Evolutionary conservation across 1,284 basidiomycete genomes (phyloP).

Genomic region (Termitomyces sp.): DNA sequence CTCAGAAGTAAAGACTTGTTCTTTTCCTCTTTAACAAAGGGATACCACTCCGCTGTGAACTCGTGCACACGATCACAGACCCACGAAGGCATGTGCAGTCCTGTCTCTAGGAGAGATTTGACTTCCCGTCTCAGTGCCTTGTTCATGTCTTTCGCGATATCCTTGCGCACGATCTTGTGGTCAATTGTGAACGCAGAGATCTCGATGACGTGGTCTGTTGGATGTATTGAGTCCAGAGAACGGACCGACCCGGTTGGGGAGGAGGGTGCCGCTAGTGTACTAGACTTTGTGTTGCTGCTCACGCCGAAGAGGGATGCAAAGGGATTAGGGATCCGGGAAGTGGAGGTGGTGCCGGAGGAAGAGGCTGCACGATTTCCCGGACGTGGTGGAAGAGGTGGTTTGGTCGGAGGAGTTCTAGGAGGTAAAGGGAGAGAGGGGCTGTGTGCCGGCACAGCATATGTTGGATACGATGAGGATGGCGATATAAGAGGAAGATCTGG

Average conservation of each 20-base stretch:
- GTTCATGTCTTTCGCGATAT: slow-evolving; percentile 56
- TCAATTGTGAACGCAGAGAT: slow-evolving; percentile 57
- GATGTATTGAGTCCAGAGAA: slow-evolving; percentile 19
- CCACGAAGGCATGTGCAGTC: slow-evolving; percentile 46
- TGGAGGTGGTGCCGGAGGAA: slow-evolving; percentile 16
- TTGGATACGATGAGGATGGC: slow-evolving; percentile 45
- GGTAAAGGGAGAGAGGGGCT: slow-evolving; percentile 62
- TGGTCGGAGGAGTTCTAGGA: slow-evolving; percentile 39
- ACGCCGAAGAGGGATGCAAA: slow-evolving; percentile 64
- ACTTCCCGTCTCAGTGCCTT: slow-evolving; percentile 56
- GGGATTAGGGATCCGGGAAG: slow-evolving; percentile 52
- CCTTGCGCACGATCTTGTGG: slow-evolving; percentile 45
- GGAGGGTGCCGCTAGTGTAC: slow-evolving; percentile 16
- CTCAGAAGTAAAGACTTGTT: slow-evolving; percentile 3
- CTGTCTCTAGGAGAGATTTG: slow-evolving; percentile 29
- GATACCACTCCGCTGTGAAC: slow-evolving; percentile 45
- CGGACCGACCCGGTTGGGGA: slow-evolving; percentile 22
- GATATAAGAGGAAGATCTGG: slow-evolving; percentile 43
- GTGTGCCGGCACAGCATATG: slow-evolving; percentile 45
- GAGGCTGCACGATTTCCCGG: slow-evolving; percentile 21
- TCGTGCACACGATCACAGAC: slow-evolving; percentile 59
- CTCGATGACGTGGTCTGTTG: slow-evolving; percentile 31
- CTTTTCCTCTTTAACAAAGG: slow-evolving; percentile 36
- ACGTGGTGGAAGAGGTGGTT: slow-evolving; percentile 64
- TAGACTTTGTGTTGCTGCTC: slow-evolving; percentile 16